Evolutionary conservation across 805 yeast genomes (phyloP).

Genomic region (Scheffersomyces stipitis): DNA sequence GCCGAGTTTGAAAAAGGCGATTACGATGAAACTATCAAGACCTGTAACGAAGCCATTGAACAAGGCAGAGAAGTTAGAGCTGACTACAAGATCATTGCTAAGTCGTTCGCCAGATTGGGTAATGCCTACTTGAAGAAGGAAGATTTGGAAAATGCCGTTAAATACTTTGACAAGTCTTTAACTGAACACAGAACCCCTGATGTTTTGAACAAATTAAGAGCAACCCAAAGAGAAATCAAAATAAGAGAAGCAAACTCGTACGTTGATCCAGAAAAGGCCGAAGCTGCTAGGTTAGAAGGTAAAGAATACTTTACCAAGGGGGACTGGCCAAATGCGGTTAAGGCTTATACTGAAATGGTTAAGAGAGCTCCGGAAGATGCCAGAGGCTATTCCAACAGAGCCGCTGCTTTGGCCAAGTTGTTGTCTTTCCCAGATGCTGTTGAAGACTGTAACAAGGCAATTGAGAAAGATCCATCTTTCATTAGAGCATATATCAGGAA

Average conservation of each 20-base stretch:
- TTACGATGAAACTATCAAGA: constrained; percentile 76
- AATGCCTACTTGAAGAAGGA: constrained; percentile 73
- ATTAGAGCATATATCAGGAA: constrained; percentile 95
- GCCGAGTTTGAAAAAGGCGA: constrained; percentile 97
- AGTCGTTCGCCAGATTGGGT: constrained; percentile 91
- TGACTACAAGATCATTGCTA: constrained; percentile 88
- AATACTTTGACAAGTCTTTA: constrained; percentile 80
- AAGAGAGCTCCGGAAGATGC: constrained; percentile 97
- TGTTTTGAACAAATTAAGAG: constrained; percentile 80
- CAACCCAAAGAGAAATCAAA: constrained; percentile 84
- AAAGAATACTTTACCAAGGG: constrained; percentile 84
- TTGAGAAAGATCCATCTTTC: constrained; percentile 82
- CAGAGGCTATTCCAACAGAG: constrained; percentile 96
- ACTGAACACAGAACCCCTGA: constrained; percentile 98
- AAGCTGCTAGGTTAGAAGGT: constrained; percentile 91
- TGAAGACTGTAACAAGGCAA: constrained; percentile 87
- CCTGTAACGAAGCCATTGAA: constrained; percentile 81
- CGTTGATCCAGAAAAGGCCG: constrained; percentile 89
- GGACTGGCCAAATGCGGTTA: constrained; percentile 96
- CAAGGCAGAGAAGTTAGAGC: constrained; percentile 88
- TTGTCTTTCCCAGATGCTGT: constrained; percentile 98
- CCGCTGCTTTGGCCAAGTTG: constrained; percentile 92
- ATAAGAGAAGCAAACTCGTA: constrained; percentile 73
- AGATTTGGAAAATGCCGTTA: constrained; percentile 71
- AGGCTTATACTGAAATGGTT: constrained; percentile 92